Evolutionary conservation across 768 basidiomycete genomes (phyloP).

Genomic region (Pleurotus pulmonarius): DNA sequence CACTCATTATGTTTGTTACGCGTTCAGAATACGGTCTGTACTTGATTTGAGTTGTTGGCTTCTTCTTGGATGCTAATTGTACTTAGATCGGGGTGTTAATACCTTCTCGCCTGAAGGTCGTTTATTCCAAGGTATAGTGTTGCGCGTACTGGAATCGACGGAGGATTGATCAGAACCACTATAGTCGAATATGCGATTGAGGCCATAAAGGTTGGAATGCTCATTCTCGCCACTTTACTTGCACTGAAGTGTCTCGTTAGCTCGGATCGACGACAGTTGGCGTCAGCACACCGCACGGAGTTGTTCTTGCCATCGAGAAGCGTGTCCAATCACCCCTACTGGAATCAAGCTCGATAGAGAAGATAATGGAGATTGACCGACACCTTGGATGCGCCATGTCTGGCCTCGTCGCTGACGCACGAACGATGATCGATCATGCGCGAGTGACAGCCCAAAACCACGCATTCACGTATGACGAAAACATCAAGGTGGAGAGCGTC

Average conservation of each 20-base stretch:
- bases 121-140: conserved; percentile 85
- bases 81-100: conserved; percentile 90
- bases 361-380: conserved; percentile 98
- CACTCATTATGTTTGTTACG: conserved; percentile 77
- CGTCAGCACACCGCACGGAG: conserved; percentile 85
- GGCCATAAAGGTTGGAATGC: conserved; percentile 82
- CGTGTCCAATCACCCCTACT: conserved; percentile 96
- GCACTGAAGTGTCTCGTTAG: conserved; percentile 36
- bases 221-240: not conserved
- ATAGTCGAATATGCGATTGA: conserved; percentile 99
- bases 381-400: conserved; percentile 99
- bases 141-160: too few species aligned
- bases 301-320: conserved; percentile 95
- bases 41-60: conserved; percentile 1
- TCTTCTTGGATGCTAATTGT: not conserved
- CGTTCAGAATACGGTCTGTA: conserved; percentile 87
- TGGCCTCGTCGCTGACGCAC: conserved; percentile 93
- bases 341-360: conserved; percentile 94
- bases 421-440: conserved; percentile 99
- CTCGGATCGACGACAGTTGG: conserved; percentile 98
- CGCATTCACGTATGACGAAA: conserved; percentile 94
- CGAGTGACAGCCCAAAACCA: conserved; percentile 96
- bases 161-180: conserved; percentile 13
- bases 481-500: conserved; percentile 94
- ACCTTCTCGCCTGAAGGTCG: conserved; percentile 99